Evolutionary conservation across 371 early-diverging fungal genomes (phyloP), one percentile per base, ranked within the genome.

Genomic region (Neoconidiobolus thromboides): DNA sequence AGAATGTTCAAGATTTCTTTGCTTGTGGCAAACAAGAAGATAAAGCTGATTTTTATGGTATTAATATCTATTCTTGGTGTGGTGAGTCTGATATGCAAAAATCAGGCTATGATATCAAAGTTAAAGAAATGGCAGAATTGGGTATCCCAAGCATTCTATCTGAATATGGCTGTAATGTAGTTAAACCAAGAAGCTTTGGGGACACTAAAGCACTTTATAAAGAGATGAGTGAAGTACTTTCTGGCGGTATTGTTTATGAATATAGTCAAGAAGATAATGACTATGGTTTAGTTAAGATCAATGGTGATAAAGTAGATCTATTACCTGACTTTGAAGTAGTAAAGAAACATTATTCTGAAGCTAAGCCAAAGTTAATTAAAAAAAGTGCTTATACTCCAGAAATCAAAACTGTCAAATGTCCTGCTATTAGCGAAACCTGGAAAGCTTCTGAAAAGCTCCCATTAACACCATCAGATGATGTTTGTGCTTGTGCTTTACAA

Each of bases 161-260:
- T 48, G 83, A 83, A 66, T 83, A 74, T 65, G 83, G 82, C 0
- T 81, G 83, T 61, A 80, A 81, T 56, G 46, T 71, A 3, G 71
- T 77, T 42, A 61, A 69, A 0, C 81, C 82, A 0, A 74, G 81
- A n/a, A 60, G 61, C 0, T 83, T 83, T 60, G 74, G 73, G 74
- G 62, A 72, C n/a, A 2, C 38, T 14, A 2, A 68, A 41, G 73
- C 86, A 26, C 69, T 88, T 43, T 83, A 80, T 62, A 80, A 85
- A 4, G 76, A 82, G 37, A 86, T 88, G 89, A 71, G 71, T 3
- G 61, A 62, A 52, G 68, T 69, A 0, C 82, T 82, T 73, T 85
- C 85, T 0, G 87, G 88, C 14, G 88, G 86, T 40, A 76, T 89
- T 44, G 78, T 83, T 81, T 87, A 87, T 64, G 87, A 86, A 65